Conservation (phyloP, 768 basidiomycete genomes). For the Hydnomerulius pinastri region DNA sequence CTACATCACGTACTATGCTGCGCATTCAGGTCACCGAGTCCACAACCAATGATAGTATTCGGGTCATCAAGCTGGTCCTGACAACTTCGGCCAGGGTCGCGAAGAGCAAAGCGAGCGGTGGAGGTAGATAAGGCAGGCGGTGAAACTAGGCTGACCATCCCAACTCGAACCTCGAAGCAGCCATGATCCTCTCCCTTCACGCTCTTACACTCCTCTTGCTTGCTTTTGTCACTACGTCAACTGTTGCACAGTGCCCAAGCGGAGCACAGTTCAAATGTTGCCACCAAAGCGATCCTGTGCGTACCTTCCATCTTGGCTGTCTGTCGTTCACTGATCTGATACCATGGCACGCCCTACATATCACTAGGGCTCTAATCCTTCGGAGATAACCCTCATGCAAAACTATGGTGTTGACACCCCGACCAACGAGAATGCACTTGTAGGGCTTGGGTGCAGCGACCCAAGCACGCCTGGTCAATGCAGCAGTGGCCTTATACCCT, state of each 20-base stretch:
- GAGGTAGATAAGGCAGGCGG: not conserved
- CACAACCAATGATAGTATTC: not conserved
- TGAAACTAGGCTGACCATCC: slow-evolving; percentile 1
- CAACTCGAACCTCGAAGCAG: not conserved
- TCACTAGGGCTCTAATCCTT: not conserved
- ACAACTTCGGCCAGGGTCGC: not conserved
- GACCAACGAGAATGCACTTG: not conserved
- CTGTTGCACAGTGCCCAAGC: not conserved
- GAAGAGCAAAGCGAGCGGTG: not conserved
- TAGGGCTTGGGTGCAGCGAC: not conserved
- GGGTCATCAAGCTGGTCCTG: not conserved
- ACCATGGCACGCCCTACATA: not conserved
- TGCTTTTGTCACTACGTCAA: not conserved
- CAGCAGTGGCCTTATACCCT: not conserved
- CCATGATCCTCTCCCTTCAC: not conserved
- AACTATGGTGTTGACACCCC: not conserved
- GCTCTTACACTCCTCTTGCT: not conserved
- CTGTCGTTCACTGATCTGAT: not conserved
- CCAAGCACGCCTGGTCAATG: not conserved
- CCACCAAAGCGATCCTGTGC: not conserved
- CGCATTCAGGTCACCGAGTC: too few species aligned
- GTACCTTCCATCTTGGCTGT: not conserved
- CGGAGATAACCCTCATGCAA: not conserved
- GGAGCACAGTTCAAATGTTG: not conserved
- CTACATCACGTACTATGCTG: not conserved